Evolutionary conservation across 169 alveolate species (phyloP), one percentile per base, ranked within the genome.

Genomic region (Plasmodium gaboni): DNA sequence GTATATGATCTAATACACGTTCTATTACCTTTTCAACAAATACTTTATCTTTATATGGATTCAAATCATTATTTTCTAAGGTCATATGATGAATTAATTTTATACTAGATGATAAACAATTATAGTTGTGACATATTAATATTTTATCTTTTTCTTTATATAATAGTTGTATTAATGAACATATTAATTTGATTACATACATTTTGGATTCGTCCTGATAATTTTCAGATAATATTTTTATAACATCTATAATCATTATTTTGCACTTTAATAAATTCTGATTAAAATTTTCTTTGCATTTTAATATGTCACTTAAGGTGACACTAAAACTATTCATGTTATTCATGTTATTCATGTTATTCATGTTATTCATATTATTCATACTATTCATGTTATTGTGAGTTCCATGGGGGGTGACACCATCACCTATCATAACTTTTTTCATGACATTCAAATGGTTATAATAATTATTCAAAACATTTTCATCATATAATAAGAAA

Each of bases 171-270:
- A 51, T 67, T 7, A 80, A 19, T 2, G 90, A 48, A 53, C 19
- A 80, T 0, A 80, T 70, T 0, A 80, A 10, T 26, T 80, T 80
- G 0, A 80, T 26, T 12, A 80, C 68, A 61, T 80, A 80, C n/a
- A 32, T 22, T 42, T 80, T 80, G 0, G 90, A 80, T 46, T 80
- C 90, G 2, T 80, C 90, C 28, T 80, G 90, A 53, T 67, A 80
- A 13, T 26, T 60, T 26, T 80, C 90, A 0, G 90, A 65, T 0
- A 80, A 53, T 9, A 80, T 12, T 80, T 80, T 80, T 7, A 80
- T 68, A 1, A 80, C 63, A 24, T 80, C 83, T 8, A 67, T 61
- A 2, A 55, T 19, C 57, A 67, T 80, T 9, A 67, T 71, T 55
- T 80, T 80, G 24, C 90, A 80, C 38, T 80, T 80, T 32, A 80